Evolutionary conservation across 306 rosid species (phyloP), one percentile per base, ranked within the genome.

Genomic region (Prunus dulcis): DNA sequence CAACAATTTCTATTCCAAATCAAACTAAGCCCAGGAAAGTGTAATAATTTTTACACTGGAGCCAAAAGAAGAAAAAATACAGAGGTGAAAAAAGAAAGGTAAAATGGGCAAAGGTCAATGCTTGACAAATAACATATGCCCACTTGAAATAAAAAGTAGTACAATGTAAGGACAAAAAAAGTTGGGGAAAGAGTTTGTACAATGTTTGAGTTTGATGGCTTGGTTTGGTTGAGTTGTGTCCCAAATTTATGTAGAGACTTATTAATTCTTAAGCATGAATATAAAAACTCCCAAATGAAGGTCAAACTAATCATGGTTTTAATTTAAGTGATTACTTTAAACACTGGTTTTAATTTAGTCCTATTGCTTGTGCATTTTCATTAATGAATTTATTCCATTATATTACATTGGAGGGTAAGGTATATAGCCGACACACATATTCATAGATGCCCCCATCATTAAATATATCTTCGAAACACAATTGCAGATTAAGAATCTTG

Each of bases 271-370:
- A 19, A 73, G n/a, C n/a, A 20, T 27, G 38, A 50, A n/a, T 64
- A 80, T 64, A 80, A 78, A 45, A 20, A 20, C 66, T 45, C 51
- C 74, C 32, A 14, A 75, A 85, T 75, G 84, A 85, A 80, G 87
- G 91, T 89, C 84, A 83, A 84, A 74, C 82, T 81, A 87, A 84
- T 89, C 45, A 69, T 84, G 85, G 38, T 82, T 78, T 61, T 69
- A 70, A 69, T 77, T 19, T 41, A 77, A 71, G 74, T 75, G 72
- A 75, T 61, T 45, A 76, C 75, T 80, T 70, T 55, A 78, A 78
- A 32, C 15, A 72, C 46, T 58, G 63, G 46, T 71, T 80, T 84
- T 73, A 20, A 34, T 78, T 74, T 45, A 60, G 79, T 75, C 67
- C 69, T 51, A 45, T 74, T 79, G 70, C 46, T 69, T 49, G 76